Conservation (phyloP, 495 filamentous ascomycete species). For the Trichoderma orchidacearum region DNA sequence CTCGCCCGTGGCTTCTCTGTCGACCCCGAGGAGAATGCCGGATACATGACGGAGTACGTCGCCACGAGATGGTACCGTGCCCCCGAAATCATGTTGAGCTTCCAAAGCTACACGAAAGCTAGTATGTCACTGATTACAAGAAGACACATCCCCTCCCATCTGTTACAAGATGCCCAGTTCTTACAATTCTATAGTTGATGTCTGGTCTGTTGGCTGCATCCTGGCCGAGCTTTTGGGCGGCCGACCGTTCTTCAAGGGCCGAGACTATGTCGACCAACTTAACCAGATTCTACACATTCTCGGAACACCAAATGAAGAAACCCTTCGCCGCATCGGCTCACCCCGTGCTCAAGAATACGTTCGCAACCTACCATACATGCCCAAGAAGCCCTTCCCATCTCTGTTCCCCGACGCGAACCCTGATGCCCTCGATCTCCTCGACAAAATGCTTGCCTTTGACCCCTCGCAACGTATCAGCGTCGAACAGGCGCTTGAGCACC, state of each 20-base stretch:
- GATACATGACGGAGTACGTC: slow-evolving; percentile 99
- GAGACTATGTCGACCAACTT: slow-evolving; percentile 97
- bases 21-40: slow-evolving; percentile 95
- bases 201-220: slow-evolving; percentile 98
- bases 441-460: slow-evolving; percentile 96
- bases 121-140: slow-evolving; percentile 46
- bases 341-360: slow-evolving; percentile 97
- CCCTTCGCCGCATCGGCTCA: slow-evolving; percentile 84
- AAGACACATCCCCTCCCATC: not conserved
- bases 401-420: slow-evolving; percentile 94
- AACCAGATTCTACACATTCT: slow-evolving; percentile 99
- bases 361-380: slow-evolving; percentile 92
- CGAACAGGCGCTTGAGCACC: slow-evolving; percentile 87
- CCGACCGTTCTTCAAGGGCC: slow-evolving; percentile 96
- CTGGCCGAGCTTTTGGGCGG: slow-evolving; percentile 92
- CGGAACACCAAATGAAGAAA: slow-evolving; percentile 91
- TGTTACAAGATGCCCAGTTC: not conserved
- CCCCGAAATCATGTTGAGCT: slow-evolving; percentile 98
- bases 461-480: slow-evolving; percentile 82
- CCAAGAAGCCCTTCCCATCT: slow-evolving; percentile 73
- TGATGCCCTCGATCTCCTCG: slow-evolving; percentile 86
- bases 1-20: slow-evolving; percentile 91
- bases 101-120: slow-evolving; percentile 99
- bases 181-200: slow-evolving; percentile 54
- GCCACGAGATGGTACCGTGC: slow-evolving; percentile 98